These are phyloP conservation scores for Salvia rosmarinus DNA, from an alignment of 257 asterid genomes.

Conservation along the genomic window DNA sequence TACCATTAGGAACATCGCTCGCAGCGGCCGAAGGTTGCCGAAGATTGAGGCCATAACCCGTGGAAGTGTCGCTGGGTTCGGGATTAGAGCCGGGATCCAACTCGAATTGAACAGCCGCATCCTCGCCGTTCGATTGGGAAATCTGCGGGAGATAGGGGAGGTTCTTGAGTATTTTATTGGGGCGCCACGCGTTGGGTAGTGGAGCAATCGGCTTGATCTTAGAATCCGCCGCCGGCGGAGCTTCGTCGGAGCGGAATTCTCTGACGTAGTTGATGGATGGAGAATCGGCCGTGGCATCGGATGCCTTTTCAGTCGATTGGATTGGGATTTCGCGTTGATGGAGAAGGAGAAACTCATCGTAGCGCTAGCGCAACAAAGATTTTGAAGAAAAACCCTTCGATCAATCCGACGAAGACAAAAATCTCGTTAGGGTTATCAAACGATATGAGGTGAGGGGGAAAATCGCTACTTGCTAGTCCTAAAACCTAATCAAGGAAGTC, in stretches of 20 bases:
- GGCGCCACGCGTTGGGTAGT: slow-evolving; percentile 65
- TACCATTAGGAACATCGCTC: not conserved
- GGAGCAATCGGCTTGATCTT: slow-evolving; percentile 32
- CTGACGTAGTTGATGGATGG: slow-evolving; percentile 47
- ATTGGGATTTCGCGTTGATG: slow-evolving; percentile 58
- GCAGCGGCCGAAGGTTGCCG: slow-evolving; percentile 41
- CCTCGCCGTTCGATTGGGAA: slow-evolving; percentile 43
- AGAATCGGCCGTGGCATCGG: slow-evolving; percentile 35
- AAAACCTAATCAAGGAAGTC: no score
- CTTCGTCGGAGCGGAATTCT: slow-evolving; percentile 62
- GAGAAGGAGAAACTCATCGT: slow-evolving; percentile 77
- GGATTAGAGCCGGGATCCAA: slow-evolving; percentile 45
- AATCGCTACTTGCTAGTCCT: no score
- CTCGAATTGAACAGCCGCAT: slow-evolving; percentile 61
- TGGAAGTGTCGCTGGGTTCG: slow-evolving; percentile 47
- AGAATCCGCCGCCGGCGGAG: slow-evolving; percentile 40
- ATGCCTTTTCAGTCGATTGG: slow-evolving; percentile 43
- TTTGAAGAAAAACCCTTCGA: not conserved
- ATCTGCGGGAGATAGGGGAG: slow-evolving; percentile 46
- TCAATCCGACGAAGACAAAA: not conserved
- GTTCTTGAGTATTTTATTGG: slow-evolving; percentile 35
- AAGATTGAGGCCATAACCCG: slow-evolving; percentile 67
- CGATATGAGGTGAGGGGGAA: no score
- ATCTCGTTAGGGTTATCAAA: no score
- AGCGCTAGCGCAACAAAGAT: not conserved